These are phyloP conservation scores for Neofusicoccum kwambonambiense DNA, from an alignment of 2,329 filamentous ascomycete species.

Conservation along the genomic window DNA sequence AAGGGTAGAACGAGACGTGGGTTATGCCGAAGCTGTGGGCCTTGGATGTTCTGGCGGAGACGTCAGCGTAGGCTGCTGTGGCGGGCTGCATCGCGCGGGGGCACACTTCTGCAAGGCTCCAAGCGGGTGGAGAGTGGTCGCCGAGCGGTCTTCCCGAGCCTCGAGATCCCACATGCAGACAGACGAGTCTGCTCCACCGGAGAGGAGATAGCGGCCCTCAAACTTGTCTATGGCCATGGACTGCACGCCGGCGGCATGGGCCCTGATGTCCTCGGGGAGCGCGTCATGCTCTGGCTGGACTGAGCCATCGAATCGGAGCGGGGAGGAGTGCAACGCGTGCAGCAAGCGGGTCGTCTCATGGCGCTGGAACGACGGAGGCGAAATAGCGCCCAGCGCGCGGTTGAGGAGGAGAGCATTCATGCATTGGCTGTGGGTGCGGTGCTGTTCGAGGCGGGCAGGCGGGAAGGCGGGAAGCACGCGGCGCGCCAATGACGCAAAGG, in stretches of 20 bases:
- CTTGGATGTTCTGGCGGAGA: constrained; percentile 30
- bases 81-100: neutral
- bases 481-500: neutral
- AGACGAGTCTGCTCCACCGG: constrained; percentile 80
- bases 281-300: constrained; percentile 19
- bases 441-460: neutral
- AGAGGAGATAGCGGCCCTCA: constrained; percentile 75
- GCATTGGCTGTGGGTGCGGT: constrained; percentile 51
- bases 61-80: neutral
- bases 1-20: constrained; percentile 74
- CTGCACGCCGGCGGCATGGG: constrained; percentile 77
- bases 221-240: constrained; percentile 78
- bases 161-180: constrained; percentile 88
- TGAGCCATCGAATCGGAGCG: constrained; percentile 69
- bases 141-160: constrained; percentile 22
- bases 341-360: constrained; percentile 66
- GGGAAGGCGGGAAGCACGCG: neutral
- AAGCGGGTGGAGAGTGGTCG: neutral
- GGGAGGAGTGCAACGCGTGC: constrained; percentile 65
- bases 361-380: constrained; percentile 62
- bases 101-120: constrained; percentile 7
- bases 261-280: constrained; percentile 47
- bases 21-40: constrained; percentile 71
- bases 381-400: constrained; percentile 66
- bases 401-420: constrained; percentile 71